phyloP scores from a whole-genome alignment of 2,329 filamentous ascomycete genomes.

The Penicillium glabrum region DNA sequence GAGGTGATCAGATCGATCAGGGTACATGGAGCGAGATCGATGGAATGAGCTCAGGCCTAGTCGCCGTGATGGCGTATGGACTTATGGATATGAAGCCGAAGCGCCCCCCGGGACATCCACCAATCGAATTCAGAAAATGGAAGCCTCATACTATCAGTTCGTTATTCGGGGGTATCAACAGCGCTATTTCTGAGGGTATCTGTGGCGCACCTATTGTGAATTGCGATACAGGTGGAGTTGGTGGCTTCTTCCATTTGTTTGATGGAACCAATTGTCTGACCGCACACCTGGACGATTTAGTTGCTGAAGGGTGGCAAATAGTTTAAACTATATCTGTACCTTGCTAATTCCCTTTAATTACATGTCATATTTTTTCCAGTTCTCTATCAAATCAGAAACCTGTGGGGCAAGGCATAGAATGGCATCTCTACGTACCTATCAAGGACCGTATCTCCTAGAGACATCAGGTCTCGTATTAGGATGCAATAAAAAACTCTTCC shows the following conservation, averaged over 20 bases:
- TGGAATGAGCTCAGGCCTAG: constrained; percentile 13
- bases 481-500: too few relatives aligned
- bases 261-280: constrained; percentile 6
- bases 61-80: constrained; percentile 4
- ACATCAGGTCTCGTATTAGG: too few relatives aligned
- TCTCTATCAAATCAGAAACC: too few relatives aligned
- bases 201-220: constrained; percentile 10
- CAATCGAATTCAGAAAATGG: constrained; percentile 2
- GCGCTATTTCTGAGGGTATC: constrained; percentile 1
- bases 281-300: constrained; percentile 8
- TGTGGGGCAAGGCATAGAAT: too few relatives aligned
- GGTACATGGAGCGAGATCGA: constrained; percentile 13
- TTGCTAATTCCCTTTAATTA: not conserved
- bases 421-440: too few relatives aligned
- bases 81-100: not conserved
- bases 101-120: constrained; percentile 1
- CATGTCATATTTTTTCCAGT: not conserved
- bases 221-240: constrained; percentile 4
- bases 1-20: not conserved
- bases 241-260: constrained; percentile 8
- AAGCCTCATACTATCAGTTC: not conserved
- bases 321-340: not conserved
- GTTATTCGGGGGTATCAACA: constrained; percentile 6
- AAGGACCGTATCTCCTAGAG: too few relatives aligned
- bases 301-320: constrained; percentile 10